phyloP scores from a whole-genome alignment of 805 yeast species.

The Metschnikowia aberdeeniae region DNA sequence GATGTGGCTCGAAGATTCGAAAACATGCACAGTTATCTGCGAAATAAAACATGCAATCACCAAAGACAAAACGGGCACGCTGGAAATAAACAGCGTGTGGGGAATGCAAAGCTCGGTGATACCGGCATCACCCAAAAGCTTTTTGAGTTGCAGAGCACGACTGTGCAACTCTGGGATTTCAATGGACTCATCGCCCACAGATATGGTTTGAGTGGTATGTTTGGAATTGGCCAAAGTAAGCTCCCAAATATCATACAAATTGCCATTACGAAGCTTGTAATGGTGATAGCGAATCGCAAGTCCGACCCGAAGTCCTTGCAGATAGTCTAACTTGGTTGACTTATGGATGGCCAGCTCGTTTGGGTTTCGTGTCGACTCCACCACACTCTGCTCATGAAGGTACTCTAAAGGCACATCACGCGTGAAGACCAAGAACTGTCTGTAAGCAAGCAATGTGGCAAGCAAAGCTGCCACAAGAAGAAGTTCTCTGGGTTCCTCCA shows the following conservation, averaged over 20 bases:
- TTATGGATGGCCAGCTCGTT: constrained; percentile 75
- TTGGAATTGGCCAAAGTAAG: constrained; percentile 29
- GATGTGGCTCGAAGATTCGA: constrained; percentile 19
- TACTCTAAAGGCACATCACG: constrained; percentile 59
- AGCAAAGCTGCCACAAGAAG: constrained; percentile 17
- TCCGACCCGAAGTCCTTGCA: constrained; percentile 65
- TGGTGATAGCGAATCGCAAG: constrained; percentile 57
- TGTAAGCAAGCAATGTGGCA: constrained; percentile 18
- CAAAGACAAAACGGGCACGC: constrained; percentile 31
- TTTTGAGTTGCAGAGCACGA: constrained; percentile 21
- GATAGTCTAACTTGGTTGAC: constrained; percentile 70
- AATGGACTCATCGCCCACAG: constrained; percentile 20
- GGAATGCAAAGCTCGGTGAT: constrained; percentile 21
- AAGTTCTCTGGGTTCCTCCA: constrained; percentile 12
- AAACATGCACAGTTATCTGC: constrained; percentile 38
- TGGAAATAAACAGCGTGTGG: constrained; percentile 7
- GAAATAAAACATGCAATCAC: constrained; percentile 44
- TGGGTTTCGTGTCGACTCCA: constrained; percentile 58
- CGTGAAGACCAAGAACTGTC: constrained; percentile 28
- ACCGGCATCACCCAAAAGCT: constrained; percentile 25
- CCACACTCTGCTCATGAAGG: constrained; percentile 58
- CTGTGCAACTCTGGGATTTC: constrained; percentile 25
- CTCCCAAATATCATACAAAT: constrained; percentile 69
- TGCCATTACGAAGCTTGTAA: constrained; percentile 70
- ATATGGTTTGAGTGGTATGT: constrained; percentile 17